Conservation (phyloP, 2,329 filamentous ascomycete species). For the Taxawa tesnikishii region DNA sequence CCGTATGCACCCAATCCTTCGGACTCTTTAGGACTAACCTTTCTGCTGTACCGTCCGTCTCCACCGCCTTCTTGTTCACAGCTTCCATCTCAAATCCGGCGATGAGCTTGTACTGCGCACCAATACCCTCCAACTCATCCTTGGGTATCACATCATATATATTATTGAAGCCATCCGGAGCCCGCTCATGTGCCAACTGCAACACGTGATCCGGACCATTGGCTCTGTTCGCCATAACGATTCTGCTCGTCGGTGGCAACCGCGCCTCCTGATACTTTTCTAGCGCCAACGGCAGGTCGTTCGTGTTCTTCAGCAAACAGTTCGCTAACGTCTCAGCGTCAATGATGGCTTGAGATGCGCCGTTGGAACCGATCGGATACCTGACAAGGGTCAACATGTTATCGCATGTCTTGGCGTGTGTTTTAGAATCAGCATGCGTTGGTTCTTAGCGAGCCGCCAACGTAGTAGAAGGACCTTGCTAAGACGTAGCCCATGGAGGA, state of each 20-base stretch:
- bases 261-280: slow-evolving; percentile 26
- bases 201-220: slow-evolving; percentile 35
- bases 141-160: slow-evolving; percentile 19
- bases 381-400: no score
- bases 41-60: slow-evolving; percentile 19
- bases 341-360: slow-evolving; percentile 32
- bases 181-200: slow-evolving; percentile 32
- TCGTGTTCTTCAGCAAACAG: slow-evolving; percentile 16
- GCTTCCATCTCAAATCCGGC: slow-evolving; percentile 34
- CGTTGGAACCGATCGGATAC: slow-evolving; percentile 33
- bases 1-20: slow-evolving; percentile 11
- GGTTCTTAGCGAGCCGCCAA: no score
- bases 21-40: slow-evolving; percentile 12
- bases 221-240: slow-evolving; percentile 33
- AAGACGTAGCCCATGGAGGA: no score
- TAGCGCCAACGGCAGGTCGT: slow-evolving; percentile 21
- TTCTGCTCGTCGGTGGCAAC: slow-evolving; percentile 31
- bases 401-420: no score
- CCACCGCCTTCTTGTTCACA: slow-evolving; percentile 27
- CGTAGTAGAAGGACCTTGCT: no score
- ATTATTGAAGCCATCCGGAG: slow-evolving; percentile 28
- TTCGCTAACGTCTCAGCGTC: slow-evolving; percentile 28
- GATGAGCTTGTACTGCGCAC: slow-evolving; percentile 23
- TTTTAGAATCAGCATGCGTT: no score
- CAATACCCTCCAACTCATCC: slow-evolving; percentile 15